These are phyloP conservation scores for Botrytis pseudocinerea DNA, from an alignment of 2,329 filamentous ascomycete genomes.

Conservation along the genomic window DNA sequence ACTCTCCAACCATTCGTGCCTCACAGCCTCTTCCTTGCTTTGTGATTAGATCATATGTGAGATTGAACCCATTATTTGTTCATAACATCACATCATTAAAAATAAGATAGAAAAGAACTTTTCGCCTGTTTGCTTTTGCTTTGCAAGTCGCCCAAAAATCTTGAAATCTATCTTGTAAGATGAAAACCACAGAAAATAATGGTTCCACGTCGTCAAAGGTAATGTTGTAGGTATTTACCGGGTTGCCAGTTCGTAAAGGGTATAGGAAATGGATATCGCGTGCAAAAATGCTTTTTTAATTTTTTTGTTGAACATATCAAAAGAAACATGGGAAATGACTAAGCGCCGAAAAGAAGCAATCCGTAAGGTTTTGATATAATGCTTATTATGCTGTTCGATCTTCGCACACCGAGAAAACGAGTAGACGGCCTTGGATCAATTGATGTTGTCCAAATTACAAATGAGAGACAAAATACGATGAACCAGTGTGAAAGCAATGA, in stretches of 20 bases:
- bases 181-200: slow-evolving; percentile 23
- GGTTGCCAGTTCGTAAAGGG: slow-evolving; percentile 40
- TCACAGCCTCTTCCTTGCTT: slow-evolving; percentile 26
- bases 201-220: slow-evolving; percentile 37
- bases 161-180: slow-evolving; percentile 22
- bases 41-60: slow-evolving; percentile 30
- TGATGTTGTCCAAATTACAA: slow-evolving; percentile 39
- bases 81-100: slow-evolving; percentile 24
- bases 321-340: slow-evolving; percentile 37
- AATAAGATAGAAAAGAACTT: slow-evolving; percentile 20
- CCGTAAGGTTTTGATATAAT: slow-evolving; percentile 32
- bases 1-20: slow-evolving; percentile 30
- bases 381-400: slow-evolving; percentile 26
- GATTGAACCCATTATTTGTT: slow-evolving; percentile 19
- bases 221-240: slow-evolving; percentile 39
- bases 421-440: slow-evolving; percentile 32
- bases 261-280: slow-evolving; percentile 40
- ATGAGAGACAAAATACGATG: slow-evolving; percentile 38
- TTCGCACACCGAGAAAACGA: slow-evolving; percentile 40
- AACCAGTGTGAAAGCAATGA: slow-evolving; percentile 30
- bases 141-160: slow-evolving; percentile 15
- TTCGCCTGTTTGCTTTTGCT: slow-evolving; percentile 13
- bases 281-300: slow-evolving; percentile 34
- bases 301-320: slow-evolving; percentile 30
- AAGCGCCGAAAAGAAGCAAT: slow-evolving; percentile 40